Base-by-base conservation (phyloP, 768 basidiomycete genomes). In the Cubamyces sp. region DNA sequence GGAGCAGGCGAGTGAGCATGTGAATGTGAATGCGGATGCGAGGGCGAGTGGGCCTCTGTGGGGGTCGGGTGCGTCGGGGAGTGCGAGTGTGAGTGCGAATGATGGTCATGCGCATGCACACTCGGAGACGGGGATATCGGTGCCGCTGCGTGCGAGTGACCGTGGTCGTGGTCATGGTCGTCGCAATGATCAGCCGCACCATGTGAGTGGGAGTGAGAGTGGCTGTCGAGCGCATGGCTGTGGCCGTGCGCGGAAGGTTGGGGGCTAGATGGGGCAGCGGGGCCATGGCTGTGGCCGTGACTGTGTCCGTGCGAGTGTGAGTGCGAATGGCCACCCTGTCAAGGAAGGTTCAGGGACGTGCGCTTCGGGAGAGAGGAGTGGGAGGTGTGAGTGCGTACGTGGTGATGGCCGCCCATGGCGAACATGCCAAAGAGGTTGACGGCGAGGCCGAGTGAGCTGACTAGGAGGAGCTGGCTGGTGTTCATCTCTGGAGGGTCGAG, bases 361-460 rank as follows among this genome's bases (percentile, higher is more conserved):
- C 1, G 37, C 7, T 11, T 7, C 5, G 23, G 26, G 11, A 37
- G 6, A 39, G 30, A 12, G 9, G 43, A 12, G 28, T 30, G 30
- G 37, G 23, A 40, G 64, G 39, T 23, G 4, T 14, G 39, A 28
- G 4, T 14, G 63, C 54, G 8, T 78, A 91, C 90, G 77, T 92
- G 91, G 66, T 93, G 89, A 73, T 96, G 94, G 3, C 94, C 95
- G 5, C 97, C 97, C 82, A 97, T 99, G 1, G 97, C 97, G 72
- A 95, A 92, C 94, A 99, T 97, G 40, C 97, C 97, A 68, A 98
- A 98, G 19, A 99, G 76, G 73, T 99, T 99, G 49, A 99, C 94
- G 1, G 81, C 94, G 11, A 99, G 78, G 8, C 97, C 97, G 26
- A 98, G 74, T 4, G 88, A 84, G 64, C 94, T 96, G 54, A 99